These are phyloP conservation scores for Centaurea solstitialis DNA, from an alignment of 129 eudicot genomes.

Conservation along the genomic window DNA sequence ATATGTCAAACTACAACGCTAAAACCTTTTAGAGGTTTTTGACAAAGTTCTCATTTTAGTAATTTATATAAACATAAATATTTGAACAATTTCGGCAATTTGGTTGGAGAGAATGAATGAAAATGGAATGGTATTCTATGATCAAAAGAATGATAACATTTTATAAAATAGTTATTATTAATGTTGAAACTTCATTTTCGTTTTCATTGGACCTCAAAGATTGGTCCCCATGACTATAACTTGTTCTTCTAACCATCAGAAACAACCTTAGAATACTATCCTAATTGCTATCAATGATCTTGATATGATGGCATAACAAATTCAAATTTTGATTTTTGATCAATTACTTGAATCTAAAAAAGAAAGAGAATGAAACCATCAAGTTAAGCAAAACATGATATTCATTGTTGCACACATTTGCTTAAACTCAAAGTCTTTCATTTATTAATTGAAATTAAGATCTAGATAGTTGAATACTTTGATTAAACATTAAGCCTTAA, in stretches of 20 bases:
- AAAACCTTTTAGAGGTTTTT: neutral
- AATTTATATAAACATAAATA: neutral
- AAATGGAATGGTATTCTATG: neutral
- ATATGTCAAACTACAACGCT: neutral
- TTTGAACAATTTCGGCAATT: neutral
- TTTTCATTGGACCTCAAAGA: neutral
- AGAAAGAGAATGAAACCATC: conserved; percentile 1
- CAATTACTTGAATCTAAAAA: neutral
- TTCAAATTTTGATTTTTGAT: neutral
- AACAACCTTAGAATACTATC: neutral
- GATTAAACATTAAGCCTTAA: conserved; percentile 7
- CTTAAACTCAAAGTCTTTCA: conserved; percentile 31
- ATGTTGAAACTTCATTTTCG: neutral
- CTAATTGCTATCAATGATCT: neutral
- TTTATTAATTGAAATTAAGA: conserved; percentile 15
- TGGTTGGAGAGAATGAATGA: conserved; percentile 2
- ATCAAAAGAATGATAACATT: neutral
- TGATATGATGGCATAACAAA: neutral
- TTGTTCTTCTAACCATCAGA: neutral
- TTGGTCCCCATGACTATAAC: neutral
- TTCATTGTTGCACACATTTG: conserved; percentile 27
- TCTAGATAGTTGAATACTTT: conserved; percentile 7
- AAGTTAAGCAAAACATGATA: conserved; percentile 24
- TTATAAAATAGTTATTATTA: neutral
- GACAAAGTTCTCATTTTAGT: neutral